A percentile compares a stretch with the other conserved stretches of the same genome.
Conservation (phyloP, 768 basidiomycete genomes). For the Tricholoma matsutake region DNA sequence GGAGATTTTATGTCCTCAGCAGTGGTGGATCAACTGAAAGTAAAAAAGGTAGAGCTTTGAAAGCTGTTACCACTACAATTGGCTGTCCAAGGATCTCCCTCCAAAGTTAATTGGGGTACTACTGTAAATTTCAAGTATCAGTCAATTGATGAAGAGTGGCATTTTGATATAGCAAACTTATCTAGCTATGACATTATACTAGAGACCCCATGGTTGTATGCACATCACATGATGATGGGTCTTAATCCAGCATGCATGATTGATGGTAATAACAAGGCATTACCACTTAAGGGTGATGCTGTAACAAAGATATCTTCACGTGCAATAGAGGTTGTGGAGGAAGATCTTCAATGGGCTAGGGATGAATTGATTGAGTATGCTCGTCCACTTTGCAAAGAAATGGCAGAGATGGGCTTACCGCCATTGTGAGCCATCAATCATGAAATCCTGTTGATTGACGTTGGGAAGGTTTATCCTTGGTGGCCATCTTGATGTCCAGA, state of each 20-base stretch:
- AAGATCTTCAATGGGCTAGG: not conserved
- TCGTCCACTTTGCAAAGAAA: too few species aligned
- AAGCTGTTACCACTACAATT: not conserved
- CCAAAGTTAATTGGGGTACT: too few species aligned
- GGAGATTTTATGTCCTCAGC: too few species aligned
- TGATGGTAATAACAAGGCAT: not conserved
- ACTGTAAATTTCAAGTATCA: too few species aligned
- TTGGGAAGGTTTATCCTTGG: too few species aligned
- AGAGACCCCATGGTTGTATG: constrained; percentile 30
- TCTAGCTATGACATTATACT: constrained; percentile 37
- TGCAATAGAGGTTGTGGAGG: not conserved
- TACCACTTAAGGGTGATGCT: constrained; percentile 13
- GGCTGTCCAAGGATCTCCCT: too few species aligned
- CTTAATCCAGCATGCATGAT: too few species aligned
- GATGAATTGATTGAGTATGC: constrained; percentile 10
- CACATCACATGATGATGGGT: constrained; percentile 27
- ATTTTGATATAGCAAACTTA: constrained; percentile 38
- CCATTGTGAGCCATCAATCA: constrained; percentile 24
- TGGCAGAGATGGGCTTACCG: too few species aligned
- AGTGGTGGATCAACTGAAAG: too few species aligned
- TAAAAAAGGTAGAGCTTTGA: not conserved
- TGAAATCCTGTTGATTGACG: constrained; percentile 8
- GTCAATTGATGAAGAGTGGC: constrained; percentile 8
- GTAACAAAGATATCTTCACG: constrained; percentile 7
- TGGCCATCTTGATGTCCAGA: constrained; percentile 11